A percentile compares a stretch with the other conserved stretches of the same genome.
These are phyloP conservation scores for Sphaerosporella brunnea DNA, from an alignment of 495 filamentous ascomycete species.

Conservation along the genomic window DNA sequence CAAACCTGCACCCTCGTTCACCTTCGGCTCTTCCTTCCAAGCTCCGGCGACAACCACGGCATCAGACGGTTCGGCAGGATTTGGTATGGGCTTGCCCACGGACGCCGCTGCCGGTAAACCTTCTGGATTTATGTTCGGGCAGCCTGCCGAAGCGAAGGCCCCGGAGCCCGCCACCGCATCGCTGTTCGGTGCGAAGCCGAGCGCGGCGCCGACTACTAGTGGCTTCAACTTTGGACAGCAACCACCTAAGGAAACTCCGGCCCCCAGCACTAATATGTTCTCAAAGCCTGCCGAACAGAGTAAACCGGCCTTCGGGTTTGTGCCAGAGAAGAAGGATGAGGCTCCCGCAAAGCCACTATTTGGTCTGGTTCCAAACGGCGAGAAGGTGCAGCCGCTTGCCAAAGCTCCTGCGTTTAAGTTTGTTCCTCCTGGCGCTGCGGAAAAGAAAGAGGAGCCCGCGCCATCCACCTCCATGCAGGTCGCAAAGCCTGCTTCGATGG, in stretches of 20 bases:
- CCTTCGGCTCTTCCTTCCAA: neutral
- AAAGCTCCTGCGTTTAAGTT: too few relatives aligned
- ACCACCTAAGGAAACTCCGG: neutral
- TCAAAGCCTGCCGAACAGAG: conserved; percentile 10
- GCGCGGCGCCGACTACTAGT: neutral
- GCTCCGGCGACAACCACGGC: neutral
- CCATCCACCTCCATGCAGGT: too few relatives aligned
- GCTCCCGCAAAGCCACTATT: too few relatives aligned
- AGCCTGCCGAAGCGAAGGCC: conserved; percentile 1
- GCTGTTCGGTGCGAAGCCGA: neutral
- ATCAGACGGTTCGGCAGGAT: neutral
- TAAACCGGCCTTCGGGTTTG: conserved; percentile 1
- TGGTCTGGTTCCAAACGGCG: too few relatives aligned
- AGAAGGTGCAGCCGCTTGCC: too few relatives aligned
- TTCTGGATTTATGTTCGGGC: conserved; percentile 1
- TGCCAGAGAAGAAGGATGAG: conserved; percentile 3
- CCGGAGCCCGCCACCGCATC: neutral
- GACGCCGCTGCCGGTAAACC: neutral
- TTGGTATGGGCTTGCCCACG: neutral
- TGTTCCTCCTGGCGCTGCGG: too few relatives aligned
- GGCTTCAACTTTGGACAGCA: neutral
- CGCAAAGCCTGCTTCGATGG: too few relatives aligned
- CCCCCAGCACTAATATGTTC: conserved; percentile 8
- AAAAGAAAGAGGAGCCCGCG: too few relatives aligned
- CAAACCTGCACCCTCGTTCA: conserved; percentile 2